Evolutionary conservation across 352 stramenopile species (phyloP).

Genomic region (Globisporangium acanthophoron): DNA sequence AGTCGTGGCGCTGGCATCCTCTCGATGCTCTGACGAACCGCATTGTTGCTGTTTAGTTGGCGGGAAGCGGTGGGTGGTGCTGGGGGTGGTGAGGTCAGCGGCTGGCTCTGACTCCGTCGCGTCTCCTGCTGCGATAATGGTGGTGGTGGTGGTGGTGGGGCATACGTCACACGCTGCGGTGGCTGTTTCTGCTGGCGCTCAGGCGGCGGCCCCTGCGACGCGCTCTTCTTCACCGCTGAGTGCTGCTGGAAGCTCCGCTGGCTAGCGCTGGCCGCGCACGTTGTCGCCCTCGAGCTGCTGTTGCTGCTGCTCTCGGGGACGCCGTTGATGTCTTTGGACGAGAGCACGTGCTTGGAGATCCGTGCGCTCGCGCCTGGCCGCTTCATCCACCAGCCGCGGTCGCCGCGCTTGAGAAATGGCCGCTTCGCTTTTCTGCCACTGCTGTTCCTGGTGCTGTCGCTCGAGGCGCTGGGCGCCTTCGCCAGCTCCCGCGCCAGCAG

Average conservation of each 20-base stretch:
- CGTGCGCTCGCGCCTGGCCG: constrained; percentile 43
- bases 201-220: constrained; percentile 4
- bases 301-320: constrained; percentile 1
- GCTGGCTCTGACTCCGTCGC: not conserved
- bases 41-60: not conserved
- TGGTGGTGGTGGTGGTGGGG: not conserved
- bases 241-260: constrained; percentile 9
- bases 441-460: not conserved
- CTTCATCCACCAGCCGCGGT: constrained; percentile 84
- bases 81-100: not conserved
- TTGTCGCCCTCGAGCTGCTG: constrained; percentile 11
- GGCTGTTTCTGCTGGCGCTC: constrained; percentile 3
- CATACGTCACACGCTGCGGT: not conserved
- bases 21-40: not conserved
- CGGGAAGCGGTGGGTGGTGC: no score
- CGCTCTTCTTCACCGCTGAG: constrained; percentile 18
- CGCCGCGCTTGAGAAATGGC: constrained; percentile 66
- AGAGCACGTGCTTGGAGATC: constrained; percentile 54
- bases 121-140: no score
- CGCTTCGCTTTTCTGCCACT: constrained; percentile 22
- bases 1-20: not conserved
- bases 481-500: constrained; percentile 54
- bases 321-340: constrained; percentile 36
- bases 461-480: constrained; percentile 19
- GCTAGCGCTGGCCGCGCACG: constrained; percentile 2